phyloP scores from a whole-genome alignment of 2,329 filamentous ascomycete species.

The Neopestalotiopsis rosae region DNA sequence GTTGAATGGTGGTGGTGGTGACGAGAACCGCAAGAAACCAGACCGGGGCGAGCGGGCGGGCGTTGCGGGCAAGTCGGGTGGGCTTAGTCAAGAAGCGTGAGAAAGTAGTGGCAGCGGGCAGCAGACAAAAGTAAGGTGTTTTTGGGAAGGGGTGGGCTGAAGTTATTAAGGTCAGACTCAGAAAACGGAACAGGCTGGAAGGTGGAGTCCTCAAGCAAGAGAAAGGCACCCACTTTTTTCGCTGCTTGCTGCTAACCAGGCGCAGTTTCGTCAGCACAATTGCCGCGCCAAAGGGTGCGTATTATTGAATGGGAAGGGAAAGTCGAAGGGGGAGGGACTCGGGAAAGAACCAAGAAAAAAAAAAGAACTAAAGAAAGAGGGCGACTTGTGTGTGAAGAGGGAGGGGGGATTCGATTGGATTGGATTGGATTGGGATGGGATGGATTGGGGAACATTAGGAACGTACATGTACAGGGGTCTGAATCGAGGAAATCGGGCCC shows the following conservation, averaged over 20 bases:
- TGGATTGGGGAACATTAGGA: background rate
- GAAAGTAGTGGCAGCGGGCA: background rate
- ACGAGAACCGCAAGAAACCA: background rate
- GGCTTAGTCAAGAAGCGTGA: background rate
- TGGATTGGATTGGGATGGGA: background rate
- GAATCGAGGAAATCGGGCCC: background rate
- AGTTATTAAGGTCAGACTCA: background rate
- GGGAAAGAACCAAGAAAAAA: background rate
- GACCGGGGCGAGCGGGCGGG: background rate
- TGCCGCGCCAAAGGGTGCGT: background rate
- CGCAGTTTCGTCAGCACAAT: background rate
- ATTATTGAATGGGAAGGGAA: background rate
- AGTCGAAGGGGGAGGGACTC: background rate
- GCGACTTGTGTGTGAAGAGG: background rate
- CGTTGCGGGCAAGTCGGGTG: background rate
- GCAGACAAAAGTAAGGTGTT: background rate
- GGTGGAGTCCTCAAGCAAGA: background rate
- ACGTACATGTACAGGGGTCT: background rate
- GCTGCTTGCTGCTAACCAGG: background rate
- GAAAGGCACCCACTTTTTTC: background rate
- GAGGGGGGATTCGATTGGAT: background rate
- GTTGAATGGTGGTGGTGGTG: background rate
- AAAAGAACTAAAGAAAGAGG: background rate
- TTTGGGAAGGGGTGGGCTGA: background rate
- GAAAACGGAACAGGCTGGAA: background rate